These are phyloP conservation scores for Thraustochytrium striatum DNA, from an alignment of 352 stramenopile species.

Conservation along the genomic window DNA sequence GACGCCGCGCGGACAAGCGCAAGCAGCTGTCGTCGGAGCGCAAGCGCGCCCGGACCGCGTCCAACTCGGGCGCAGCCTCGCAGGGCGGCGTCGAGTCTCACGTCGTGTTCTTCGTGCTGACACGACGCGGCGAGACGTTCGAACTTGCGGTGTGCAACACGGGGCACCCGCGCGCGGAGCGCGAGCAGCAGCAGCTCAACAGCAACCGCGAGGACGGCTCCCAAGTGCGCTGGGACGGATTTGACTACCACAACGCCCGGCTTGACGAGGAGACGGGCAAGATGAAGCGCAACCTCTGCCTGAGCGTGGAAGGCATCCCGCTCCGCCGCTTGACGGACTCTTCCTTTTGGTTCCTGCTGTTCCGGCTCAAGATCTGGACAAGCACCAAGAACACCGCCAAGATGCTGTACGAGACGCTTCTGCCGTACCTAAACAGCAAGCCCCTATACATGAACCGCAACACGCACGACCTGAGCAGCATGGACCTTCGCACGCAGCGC, in stretches of 20 bases:
- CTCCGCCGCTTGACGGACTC: slow-evolving; percentile 53
- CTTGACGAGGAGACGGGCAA: slow-evolving; percentile 43
- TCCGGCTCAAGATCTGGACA: slow-evolving; percentile 54
- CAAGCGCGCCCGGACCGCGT: neutral
- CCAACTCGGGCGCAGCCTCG: neutral
- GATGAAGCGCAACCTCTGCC: slow-evolving; percentile 43
- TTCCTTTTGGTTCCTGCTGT: slow-evolving; percentile 60
- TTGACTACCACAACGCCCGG: slow-evolving; percentile 30
- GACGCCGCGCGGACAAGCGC: neutral
- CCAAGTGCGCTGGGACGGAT: slow-evolving; percentile 20
- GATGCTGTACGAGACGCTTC: slow-evolving; percentile 59
- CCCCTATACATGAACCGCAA: slow-evolving; percentile 50
- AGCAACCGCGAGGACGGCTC: neutral
- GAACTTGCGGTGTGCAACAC: slow-evolving; percentile 30
- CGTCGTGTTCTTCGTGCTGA: slow-evolving; percentile 40
- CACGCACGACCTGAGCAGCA: slow-evolving; percentile 15
- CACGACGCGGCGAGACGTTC: neutral
- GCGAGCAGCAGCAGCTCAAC: slow-evolving; percentile 36
- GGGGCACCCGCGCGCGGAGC: slow-evolving; percentile 12
- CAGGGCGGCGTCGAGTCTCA: slow-evolving; percentile 15
- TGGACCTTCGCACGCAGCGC: slow-evolving; percentile 43
- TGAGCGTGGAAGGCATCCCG: slow-evolving; percentile 52
- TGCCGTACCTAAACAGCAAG: slow-evolving; percentile 58
- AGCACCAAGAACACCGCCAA: slow-evolving; percentile 45
- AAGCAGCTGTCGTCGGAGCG: neutral